phyloP scores from a whole-genome alignment of 176 grass and related monocot genomes.

The Zea mays region DNA sequence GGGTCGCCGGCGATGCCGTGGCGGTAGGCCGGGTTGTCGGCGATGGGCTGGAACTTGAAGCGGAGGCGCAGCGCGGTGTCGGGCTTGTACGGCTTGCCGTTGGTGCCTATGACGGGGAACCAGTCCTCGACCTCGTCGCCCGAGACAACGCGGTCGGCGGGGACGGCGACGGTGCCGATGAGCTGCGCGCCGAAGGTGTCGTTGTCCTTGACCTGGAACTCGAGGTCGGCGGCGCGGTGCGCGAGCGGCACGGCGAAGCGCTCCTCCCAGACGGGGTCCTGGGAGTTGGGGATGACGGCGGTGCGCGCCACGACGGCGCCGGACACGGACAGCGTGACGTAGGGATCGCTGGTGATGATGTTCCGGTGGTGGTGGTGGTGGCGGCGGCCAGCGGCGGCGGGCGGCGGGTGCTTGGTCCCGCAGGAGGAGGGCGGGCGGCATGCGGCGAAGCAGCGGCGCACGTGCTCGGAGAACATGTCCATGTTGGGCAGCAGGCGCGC shows the following conservation, averaged over 20 bases:
- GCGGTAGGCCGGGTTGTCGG: constrained; percentile 48
- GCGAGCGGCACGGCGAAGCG: constrained; percentile 72
- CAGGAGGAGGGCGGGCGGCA: constrained; percentile 50
- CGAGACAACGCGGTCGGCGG: neutral
- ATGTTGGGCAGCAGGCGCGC: constrained; percentile 91
- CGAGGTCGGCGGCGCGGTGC: constrained; percentile 47
- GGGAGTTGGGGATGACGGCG: constrained; percentile 64
- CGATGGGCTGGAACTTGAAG: constrained; percentile 38
- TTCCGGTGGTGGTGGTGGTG: constrained; percentile 41
- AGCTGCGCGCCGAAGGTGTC: constrained; percentile 74
- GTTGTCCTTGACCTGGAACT: constrained; percentile 79
- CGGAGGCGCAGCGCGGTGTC: constrained; percentile 51
- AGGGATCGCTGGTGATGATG: constrained; percentile 80
- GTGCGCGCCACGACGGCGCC: constrained; percentile 67
- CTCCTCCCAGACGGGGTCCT: constrained; percentile 71
- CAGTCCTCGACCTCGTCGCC: constrained; percentile 31
- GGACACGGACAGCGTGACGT: constrained; percentile 59
- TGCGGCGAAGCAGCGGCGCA: constrained; percentile 62
- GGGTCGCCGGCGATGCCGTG: constrained; percentile 31
- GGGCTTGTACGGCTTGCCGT: neutral
- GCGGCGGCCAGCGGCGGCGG: neutral
- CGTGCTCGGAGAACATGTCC: constrained; percentile 82
- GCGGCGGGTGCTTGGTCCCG: constrained; percentile 8
- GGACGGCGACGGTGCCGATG: constrained; percentile 53
- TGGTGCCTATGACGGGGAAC: constrained; percentile 38